phyloP scores from a whole-genome alignment of 2,329 filamentous ascomycete genomes.

The Fusarium chaquense region DNA sequence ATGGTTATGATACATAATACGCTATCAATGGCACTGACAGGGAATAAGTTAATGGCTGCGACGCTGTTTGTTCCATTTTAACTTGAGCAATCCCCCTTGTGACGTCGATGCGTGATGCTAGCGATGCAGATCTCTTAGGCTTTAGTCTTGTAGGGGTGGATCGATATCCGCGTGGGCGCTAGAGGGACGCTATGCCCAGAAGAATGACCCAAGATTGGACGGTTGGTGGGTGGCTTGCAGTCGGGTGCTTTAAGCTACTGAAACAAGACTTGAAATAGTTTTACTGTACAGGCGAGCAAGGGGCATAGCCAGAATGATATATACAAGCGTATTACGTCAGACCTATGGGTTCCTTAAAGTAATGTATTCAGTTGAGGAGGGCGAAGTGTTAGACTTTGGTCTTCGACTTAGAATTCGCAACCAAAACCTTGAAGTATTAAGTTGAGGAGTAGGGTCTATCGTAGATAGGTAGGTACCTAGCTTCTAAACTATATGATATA shows the following conservation, averaged over 20 bases:
- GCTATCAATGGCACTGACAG: neutral
- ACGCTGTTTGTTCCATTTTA: constrained; percentile 21
- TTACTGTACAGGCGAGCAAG: constrained; percentile 7
- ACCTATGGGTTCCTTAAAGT: neutral
- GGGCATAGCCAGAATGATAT: constrained; percentile 4
- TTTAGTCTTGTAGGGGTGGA: constrained; percentile 31
- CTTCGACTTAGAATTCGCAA: too few relatives aligned
- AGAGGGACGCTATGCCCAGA: constrained; percentile 29
- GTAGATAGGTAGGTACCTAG: neutral
- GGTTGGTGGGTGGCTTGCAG: constrained; percentile 16
- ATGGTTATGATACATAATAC: neutral
- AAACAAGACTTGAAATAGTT: constrained; percentile 8
- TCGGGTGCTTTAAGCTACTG: constrained; percentile 10
- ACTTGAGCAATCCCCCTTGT: constrained; percentile 30
- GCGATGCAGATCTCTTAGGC: constrained; percentile 28
- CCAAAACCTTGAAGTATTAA: neutral
- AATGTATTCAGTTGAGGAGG: neutral
- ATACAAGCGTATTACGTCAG: constrained; percentile 17
- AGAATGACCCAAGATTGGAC: constrained; percentile 21
- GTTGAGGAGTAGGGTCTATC: neutral
- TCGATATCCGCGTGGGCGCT: constrained; percentile 27
- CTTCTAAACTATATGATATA: neutral
- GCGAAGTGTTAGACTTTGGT: too few relatives aligned
- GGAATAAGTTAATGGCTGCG: constrained; percentile 12
- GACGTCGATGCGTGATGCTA: constrained; percentile 45